These are phyloP conservation scores for Stereum hirsutum DNA, from an alignment of 1,284 basidiomycete species.

Conservation along the genomic window DNA sequence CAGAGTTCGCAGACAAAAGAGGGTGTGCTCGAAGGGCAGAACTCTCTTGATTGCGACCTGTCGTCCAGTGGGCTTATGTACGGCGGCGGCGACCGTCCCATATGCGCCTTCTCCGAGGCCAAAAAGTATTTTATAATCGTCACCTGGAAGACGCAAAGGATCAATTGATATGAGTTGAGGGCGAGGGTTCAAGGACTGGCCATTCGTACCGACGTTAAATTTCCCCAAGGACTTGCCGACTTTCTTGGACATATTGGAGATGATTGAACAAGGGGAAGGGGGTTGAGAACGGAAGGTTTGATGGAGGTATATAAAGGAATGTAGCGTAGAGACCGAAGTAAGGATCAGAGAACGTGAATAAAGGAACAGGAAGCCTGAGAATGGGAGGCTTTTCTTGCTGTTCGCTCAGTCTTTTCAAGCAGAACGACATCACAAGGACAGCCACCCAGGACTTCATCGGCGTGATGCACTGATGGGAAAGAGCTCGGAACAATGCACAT, in stretches of 20 bases:
- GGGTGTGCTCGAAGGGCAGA: slow-evolving; percentile 76
- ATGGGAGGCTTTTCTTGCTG: too few species aligned
- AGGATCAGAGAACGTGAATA: too few species aligned
- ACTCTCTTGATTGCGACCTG: slow-evolving; percentile 81
- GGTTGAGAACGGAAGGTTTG: neutral
- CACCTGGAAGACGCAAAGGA: slow-evolving; percentile 32
- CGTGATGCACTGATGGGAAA: too few species aligned
- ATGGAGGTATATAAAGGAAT: too few species aligned
- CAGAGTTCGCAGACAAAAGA: slow-evolving; percentile 72
- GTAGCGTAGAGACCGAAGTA: too few species aligned
- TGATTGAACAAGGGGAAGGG: neutral
- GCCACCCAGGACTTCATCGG: too few species aligned
- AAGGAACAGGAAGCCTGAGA: too few species aligned
- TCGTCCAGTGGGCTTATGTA: slow-evolving; percentile 52
- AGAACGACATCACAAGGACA: too few species aligned
- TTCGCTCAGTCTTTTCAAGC: too few species aligned
- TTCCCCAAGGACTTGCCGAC: slow-evolving; percentile 42
- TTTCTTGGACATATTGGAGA: slow-evolving; percentile 13
- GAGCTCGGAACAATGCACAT: too few species aligned
- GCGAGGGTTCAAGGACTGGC: neutral
- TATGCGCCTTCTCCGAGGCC: slow-evolving; percentile 73
- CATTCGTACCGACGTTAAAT: slow-evolving; percentile 51
- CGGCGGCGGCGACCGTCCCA: slow-evolving; percentile 61
- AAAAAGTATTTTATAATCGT: slow-evolving; percentile 70
- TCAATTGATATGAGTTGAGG: neutral